Evolutionary conservation across 257 asterid genomes (phyloP), one percentile per base, ranked within the genome.

Genomic region (Cynanchum wilfordii): DNA sequence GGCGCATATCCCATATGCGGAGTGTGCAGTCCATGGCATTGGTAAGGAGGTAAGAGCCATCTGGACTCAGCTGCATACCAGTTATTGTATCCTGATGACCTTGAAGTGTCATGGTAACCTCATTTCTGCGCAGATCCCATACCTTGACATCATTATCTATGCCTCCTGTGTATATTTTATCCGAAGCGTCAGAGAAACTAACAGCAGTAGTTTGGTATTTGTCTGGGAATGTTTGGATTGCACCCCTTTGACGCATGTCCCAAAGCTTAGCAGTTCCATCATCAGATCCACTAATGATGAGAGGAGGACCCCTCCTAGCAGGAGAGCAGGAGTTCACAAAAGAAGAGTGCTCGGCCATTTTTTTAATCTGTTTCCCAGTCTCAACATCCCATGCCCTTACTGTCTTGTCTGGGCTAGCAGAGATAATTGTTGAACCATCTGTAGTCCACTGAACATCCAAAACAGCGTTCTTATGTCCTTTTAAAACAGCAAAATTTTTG

Each of bases 231-330:
- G 96, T 95, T 82, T 92, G 97, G 59, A 92, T 84, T 22, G 97
- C 92, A 40, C 99, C 99, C 83, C 99, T 84, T 71, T 92, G 99
- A 54, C 98, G 87, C 98, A 95, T 89, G 76, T 95, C 99, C 99
- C 99, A 95, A 57, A 95, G 97, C 70, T 95, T 95, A 57, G 99
- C 93, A 30, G 98, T 92, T 50, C 99, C 99, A 75, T 95, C 99
- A 59, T 95, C 99, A 0, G 99, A 95, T 66, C 99, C 99, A 55
- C 98, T 95, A 63, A 92, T 96, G 36, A 95, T 89, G 59, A 92
- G 96, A 38, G 99, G 99, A 7, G 96, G 98, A 22, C 98, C 98
- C 80, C 99, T 81, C 36, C 98, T 89, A 78, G 97, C 98, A 24
- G 95, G 91, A 70, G 92, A 83, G 47, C 98, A 95, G 30, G 99